A percentile compares a stretch with the other conserved stretches of the same genome.
Evolutionary conservation across 1,284 basidiomycete genomes (phyloP).

Genomic region (Amylostereum areolatum): DNA sequence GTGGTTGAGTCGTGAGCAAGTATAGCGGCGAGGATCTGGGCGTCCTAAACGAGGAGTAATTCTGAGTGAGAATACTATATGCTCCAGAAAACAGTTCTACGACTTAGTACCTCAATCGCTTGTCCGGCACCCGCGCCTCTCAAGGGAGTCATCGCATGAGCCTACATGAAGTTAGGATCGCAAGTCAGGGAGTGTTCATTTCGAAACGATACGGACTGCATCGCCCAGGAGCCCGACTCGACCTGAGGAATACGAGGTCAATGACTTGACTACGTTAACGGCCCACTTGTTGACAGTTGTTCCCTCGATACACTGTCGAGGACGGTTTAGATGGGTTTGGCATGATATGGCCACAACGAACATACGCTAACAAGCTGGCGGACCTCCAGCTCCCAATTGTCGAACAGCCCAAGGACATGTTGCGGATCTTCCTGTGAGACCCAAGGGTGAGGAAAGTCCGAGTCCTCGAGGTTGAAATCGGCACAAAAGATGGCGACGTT

Average conservation of each 20-base stretch:
- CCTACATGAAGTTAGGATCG: conserved; percentile 19
- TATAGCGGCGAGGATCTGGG: conserved; percentile 33
- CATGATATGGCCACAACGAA: conserved; percentile 10
- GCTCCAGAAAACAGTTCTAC: not conserved
- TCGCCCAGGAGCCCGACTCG: conserved; percentile 46
- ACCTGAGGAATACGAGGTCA: conserved; percentile 32
- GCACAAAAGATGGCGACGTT: conserved; percentile 36
- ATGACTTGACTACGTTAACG: conserved; percentile 35
- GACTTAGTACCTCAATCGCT: conserved; percentile 40
- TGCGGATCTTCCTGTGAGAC: conserved; percentile 23
- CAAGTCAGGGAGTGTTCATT: not conserved
- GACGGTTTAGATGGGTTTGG: conserved; percentile 5
- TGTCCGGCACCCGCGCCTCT: conserved; percentile 52
- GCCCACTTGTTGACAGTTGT: conserved; percentile 39
- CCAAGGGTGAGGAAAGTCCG: conserved; percentile 28
- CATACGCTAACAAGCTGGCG: conserved; percentile 33
- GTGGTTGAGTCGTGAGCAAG: conserved; percentile 36
- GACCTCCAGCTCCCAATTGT: conserved; percentile 36
- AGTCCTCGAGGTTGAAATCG: conserved; percentile 27
- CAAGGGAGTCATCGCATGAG: conserved; percentile 51
- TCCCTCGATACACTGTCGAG: conserved; percentile 27
- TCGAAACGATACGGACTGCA: conserved; percentile 27
- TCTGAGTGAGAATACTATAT: not conserved
- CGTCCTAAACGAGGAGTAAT: conserved; percentile 24
- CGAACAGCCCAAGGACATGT: conserved; percentile 23